Base-by-base conservation (phyloP, 352 stramenopile species). In the Phytopythium kandeliae region DNA sequence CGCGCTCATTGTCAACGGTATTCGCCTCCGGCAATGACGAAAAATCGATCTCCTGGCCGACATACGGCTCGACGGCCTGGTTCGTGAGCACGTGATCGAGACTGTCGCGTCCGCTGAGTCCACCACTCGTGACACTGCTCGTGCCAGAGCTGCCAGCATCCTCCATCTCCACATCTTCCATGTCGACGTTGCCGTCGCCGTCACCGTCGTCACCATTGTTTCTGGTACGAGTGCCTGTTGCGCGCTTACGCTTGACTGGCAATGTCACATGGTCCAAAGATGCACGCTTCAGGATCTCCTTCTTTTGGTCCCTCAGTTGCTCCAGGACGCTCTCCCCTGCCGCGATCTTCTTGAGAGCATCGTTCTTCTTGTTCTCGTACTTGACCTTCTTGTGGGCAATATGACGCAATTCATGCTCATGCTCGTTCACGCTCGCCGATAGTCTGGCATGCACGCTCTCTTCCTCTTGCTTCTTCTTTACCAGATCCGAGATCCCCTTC, bases 181-280 rank as follows among this genome's bases (percentile, higher is more conserved):
- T 88, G 16, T 91, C 81, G 21, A 82, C 65, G 44, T 82, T 73
- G 4, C 80, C 70, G 11, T 65, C 57, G 25, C 59, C 64, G 15
- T 65, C 50, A 17, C 15, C 45, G 21, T n/a, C n/a, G n/a, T n/a
- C n/a, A n/a, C n/a, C n/a, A n/a, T 50, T 50, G 28, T 35, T 59
- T 42, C 19, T 65, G 50, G 21, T 76, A 37, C 43, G 50, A 45
- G 36, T 60, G 19, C 37, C 37, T 0, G n/a, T 35, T 8, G 30
- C 30, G 25, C 33, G 30, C 17, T 42, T 31, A 10, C 49, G 49
- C 28, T 55, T 48, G 31, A 92, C 58, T 19, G 94, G 95, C 7
- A 99, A 48, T 38, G 88, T 85, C 1, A 99, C 83, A 72, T 99
- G 92, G 51, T 99, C 96, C 26, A 99, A 68, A 25, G 88, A 85